These are phyloP conservation scores for Clavispora asparagi DNA, from an alignment of 805 yeast genomes.

Conservation along the genomic window DNA sequence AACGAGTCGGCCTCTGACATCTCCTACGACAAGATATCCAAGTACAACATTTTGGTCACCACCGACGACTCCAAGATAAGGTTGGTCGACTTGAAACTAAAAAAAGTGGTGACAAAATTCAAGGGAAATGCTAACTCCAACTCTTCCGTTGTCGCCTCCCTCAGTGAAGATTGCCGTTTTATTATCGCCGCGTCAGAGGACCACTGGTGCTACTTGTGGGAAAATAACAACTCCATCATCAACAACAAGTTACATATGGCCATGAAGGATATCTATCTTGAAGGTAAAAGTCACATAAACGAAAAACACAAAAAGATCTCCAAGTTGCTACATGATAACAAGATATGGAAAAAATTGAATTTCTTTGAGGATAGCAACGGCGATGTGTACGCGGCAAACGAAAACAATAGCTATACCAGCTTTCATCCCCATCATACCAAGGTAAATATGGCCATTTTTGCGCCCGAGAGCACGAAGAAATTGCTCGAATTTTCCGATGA, in stretches of 20 bases:
- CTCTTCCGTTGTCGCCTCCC: conserved; percentile 65
- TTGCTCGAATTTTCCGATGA: conserved; percentile 72
- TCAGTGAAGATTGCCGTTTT: conserved; percentile 51
- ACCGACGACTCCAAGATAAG: conserved; percentile 81
- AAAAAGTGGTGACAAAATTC: conserved; percentile 57
- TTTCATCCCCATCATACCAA: conserved; percentile 74
- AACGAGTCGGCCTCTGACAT: conserved; percentile 11
- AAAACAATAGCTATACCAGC: conserved; percentile 58
- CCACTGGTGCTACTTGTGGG: conserved; percentile 84
- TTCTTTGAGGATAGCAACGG: conserved; percentile 21
- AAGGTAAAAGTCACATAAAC: conserved; percentile 28
- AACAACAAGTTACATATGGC: conserved; percentile 34
- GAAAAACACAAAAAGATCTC: conserved; percentile 28
- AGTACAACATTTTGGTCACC: conserved; percentile 48
- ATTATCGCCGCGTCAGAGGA: conserved; percentile 83
- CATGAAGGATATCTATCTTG: conserved; percentile 29
- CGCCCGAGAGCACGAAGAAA: conserved; percentile 64
- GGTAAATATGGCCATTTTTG: conserved; percentile 73
- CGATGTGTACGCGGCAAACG: conserved; percentile 31
- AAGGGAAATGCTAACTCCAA: conserved; percentile 70
- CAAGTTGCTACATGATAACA: conserved; percentile 24
- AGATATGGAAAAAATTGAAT: conserved; percentile 21
- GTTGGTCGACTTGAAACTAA: conserved; percentile 50
- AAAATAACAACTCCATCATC: conserved; percentile 36
- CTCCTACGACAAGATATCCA: conserved; percentile 3